These are phyloP conservation scores for Ophiostoma himal-ulmi DNA, from an alignment of 2,329 filamentous ascomycete genomes.

Conservation along the genomic window DNA sequence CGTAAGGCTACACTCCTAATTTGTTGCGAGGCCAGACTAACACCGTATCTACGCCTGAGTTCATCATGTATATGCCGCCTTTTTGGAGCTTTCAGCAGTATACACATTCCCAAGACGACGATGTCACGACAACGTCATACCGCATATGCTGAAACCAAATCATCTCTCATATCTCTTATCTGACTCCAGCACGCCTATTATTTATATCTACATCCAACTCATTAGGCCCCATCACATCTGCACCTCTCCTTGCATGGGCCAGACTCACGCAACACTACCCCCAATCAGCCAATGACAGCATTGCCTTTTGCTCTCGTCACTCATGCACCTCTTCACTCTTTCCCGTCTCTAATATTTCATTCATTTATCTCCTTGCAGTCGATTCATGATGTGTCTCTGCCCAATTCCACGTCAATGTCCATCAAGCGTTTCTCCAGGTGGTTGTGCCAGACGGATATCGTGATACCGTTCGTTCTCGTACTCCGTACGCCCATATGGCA, in stretches of 20 bases:
- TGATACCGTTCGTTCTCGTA: neutral
- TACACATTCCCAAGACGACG: neutral
- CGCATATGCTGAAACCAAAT: neutral
- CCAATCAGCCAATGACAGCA: neutral
- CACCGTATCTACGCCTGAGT: neutral
- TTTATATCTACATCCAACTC: neutral
- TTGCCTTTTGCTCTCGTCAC: neutral
- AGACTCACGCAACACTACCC: neutral
- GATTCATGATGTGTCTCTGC: neutral
- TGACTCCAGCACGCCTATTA: neutral
- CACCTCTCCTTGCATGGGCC: neutral
- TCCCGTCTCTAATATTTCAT: neutral
- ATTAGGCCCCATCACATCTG: neutral
- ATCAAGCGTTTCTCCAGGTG: neutral
- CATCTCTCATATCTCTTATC: neutral
- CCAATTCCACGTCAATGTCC: neutral
- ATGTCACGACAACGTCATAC: constrained; percentile 1
- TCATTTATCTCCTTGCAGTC: neutral
- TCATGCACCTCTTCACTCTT: neutral
- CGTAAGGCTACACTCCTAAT: neutral
- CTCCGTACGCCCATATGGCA: neutral
- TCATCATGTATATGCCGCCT: neutral
- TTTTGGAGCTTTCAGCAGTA: neutral
- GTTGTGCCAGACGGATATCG: neutral
- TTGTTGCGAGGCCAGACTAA: neutral